Base-by-base conservation (phyloP, 2,329 filamentous ascomycete genomes). In the Verticillium albo-atrum region DNA sequence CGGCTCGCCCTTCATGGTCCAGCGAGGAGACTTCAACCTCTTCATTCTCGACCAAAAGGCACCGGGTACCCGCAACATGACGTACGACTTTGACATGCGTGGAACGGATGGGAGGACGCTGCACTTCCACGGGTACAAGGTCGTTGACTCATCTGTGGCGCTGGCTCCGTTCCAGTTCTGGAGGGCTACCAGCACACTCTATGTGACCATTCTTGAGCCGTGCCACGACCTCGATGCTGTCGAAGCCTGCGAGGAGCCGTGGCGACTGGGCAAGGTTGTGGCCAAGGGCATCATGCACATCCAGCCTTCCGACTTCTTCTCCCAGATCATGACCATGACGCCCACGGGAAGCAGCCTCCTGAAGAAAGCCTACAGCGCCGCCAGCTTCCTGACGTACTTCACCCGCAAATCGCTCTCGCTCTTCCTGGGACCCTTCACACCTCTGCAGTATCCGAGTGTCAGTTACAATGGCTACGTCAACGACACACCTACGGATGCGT, bases 91-190 rank as follows among this genome's bases (percentile, higher is more conserved):
- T 61, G 81, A 84, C 64, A 82, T 89, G 78, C 75, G 75, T 27
- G 82, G 82, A 5, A 75, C 80, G 4, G 73, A 83, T 61, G 82
- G 82, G 15, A 73, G 76, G 52, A 74, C 72, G 54, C 78, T 86
- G 53, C 81, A 82, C 60, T 85, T 89, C 67, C 78, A 86, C 61
- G 86, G 85, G 0, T 85, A 82, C 71, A 89, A 89, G 70, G 76
- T 84, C 2, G 79, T 89, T 50, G 82, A 88, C 68, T 81, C 85
- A 3, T 82, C 82, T 0, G 82, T 85, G 0, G 82, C 85, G 2
- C 74, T 88, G 34, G 79, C 80, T 2, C 79, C 82, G 1, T 64
- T 75, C 47, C 76, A 81, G 62, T 84, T 89, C 60, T 89, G 85
- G 86, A 76, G 75, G 55, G 82, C 85, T 2, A 86, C 85, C 1